These are phyloP conservation scores for Psilocybe cubensis DNA, from an alignment of 768 basidiomycete species.

Conservation along the genomic window DNA sequence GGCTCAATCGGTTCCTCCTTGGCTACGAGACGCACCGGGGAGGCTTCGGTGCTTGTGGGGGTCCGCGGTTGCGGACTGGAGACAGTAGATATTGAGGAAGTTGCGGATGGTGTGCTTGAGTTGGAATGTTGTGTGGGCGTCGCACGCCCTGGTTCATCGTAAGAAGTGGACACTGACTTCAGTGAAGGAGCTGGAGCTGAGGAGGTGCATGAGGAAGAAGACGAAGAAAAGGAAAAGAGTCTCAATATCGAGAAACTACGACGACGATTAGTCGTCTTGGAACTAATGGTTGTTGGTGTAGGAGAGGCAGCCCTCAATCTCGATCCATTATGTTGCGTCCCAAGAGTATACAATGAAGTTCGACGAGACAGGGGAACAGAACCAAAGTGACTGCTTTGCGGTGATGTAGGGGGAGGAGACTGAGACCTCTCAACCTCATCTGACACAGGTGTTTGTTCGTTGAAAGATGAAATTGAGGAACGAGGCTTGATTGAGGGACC, in stretches of 20 bases:
- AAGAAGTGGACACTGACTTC: neutral
- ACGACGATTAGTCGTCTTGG: constrained; percentile 24
- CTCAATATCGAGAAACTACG: constrained; percentile 43
- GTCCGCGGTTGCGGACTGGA: constrained; percentile 40
- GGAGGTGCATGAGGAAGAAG: constrained; percentile 8
- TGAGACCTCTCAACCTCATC: constrained; percentile 22
- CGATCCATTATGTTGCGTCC: constrained; percentile 16
- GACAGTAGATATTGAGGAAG: constrained; percentile 20
- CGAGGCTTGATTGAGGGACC: constrained; percentile 25
- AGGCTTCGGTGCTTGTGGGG: constrained; percentile 32
- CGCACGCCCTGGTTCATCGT: constrained; percentile 22
- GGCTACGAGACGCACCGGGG: constrained; percentile 17
- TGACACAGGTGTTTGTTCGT: constrained; percentile 24
- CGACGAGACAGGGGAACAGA: constrained; percentile 6
- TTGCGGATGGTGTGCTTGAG: constrained; percentile 26
- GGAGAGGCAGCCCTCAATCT: constrained; percentile 35
- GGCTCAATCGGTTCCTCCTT: constrained; percentile 12
- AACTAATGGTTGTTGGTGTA: constrained; percentile 32
- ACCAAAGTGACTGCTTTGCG: constrained; percentile 5
- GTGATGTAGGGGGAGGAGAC: constrained; percentile 19
- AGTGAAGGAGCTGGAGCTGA: constrained; percentile 6
- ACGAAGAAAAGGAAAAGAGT: constrained; percentile 39
- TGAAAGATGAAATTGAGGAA: constrained; percentile 29
- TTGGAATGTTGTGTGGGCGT: constrained; percentile 25
- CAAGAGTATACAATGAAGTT: constrained; percentile 18